Base-by-base conservation (phyloP, 1,284 basidiomycete species). In the Apiotrichum sp. region DNA sequence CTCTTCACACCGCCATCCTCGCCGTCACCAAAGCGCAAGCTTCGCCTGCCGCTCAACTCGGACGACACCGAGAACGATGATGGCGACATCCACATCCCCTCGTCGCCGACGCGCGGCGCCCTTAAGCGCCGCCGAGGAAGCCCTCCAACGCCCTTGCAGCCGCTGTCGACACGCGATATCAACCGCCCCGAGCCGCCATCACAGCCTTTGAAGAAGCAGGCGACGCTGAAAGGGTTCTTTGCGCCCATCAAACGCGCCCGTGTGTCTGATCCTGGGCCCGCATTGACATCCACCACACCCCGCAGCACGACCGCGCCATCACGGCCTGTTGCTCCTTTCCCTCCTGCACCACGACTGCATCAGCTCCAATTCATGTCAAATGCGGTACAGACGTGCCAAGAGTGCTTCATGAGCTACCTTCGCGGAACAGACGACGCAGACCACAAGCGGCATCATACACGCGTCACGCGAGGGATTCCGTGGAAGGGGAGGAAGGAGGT, bases 321-420 rank as follows among this genome's bases (percentile, higher is more conserved):
- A 22, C 22, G 22, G 22, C 22, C 22, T 22, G 22, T 22, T 22
- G 22, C 22, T 22, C 22, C 22, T 22, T 22, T 22, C 22, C 22
- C 22, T 22, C 22, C 22, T 44, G 14, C 51, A 11, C 14, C 44
- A 6, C 47, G 49, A 8, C 38, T 66, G 9, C 66, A 64, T 3
- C 69, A 73, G 57, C 56, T 67, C 47, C 68, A 70, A 43, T 63
- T 74, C 32, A 67, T 66, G 40, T 61, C 68, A 52, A 56, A 67
- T 13, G 66, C 67, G 0, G 50, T 67, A 11, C 55, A 71, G 31
- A 70, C 72, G 0, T 80, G 78, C 63, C 38, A 59, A 5, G 65
- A 69, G 29, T 80, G 78, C 58, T 60, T 62, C 5, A 76, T 79
- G 71, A 74, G 75, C 4, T 79, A 76, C 60, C 65, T 76, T 11